phyloP scores from a whole-genome alignment of 2,329 filamentous ascomycete species.

The Stagonosporopsis tanaceti region DNA sequence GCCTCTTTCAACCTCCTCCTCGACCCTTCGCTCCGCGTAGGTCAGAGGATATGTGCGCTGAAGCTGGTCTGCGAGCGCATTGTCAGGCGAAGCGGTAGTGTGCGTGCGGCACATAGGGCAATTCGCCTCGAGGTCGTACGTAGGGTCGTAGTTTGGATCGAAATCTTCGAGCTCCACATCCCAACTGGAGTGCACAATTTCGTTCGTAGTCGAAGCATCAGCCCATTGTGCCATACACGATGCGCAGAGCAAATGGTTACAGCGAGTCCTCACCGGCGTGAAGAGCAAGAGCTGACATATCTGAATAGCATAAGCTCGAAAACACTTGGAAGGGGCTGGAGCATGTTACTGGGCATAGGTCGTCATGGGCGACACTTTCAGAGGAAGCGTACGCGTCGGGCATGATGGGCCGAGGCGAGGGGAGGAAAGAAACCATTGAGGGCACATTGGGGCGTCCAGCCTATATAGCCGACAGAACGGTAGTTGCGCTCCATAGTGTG shows the following conservation, averaged over 20 bases:
- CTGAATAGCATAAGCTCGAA: conserved; percentile 14
- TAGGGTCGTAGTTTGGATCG: conserved; percentile 42
- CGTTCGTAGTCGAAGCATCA: conserved; percentile 48
- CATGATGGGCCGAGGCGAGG: conserved; percentile 15
- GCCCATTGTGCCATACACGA: conserved; percentile 59
- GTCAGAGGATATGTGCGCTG: conserved; percentile 46
- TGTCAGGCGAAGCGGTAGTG: conserved; percentile 47
- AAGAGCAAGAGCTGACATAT: conserved; percentile 56
- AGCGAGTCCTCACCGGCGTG: conserved; percentile 53
- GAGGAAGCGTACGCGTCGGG: conserved; percentile 14
- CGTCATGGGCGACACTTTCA: conserved; percentile 49
- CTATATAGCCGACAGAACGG: neutral
- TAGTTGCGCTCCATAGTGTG: neutral
- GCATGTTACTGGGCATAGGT: conserved; percentile 50
- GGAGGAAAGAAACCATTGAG: neutral
- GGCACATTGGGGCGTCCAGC: neutral
- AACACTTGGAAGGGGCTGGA: no score
- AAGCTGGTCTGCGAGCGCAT: conserved; percentile 36
- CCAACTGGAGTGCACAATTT: conserved; percentile 48
- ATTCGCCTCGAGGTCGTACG: conserved; percentile 49
- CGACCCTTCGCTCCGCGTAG: conserved; percentile 47
- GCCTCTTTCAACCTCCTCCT: conserved; percentile 42
- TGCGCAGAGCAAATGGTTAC: conserved; percentile 55
- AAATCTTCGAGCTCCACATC: conserved; percentile 53
- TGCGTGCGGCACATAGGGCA: conserved; percentile 58